A percentile compares a stretch with the other conserved stretches of the same genome.
Conservation (phyloP, 1,284 basidiomycete genomes). For the Pterulicium gracile region DNA sequence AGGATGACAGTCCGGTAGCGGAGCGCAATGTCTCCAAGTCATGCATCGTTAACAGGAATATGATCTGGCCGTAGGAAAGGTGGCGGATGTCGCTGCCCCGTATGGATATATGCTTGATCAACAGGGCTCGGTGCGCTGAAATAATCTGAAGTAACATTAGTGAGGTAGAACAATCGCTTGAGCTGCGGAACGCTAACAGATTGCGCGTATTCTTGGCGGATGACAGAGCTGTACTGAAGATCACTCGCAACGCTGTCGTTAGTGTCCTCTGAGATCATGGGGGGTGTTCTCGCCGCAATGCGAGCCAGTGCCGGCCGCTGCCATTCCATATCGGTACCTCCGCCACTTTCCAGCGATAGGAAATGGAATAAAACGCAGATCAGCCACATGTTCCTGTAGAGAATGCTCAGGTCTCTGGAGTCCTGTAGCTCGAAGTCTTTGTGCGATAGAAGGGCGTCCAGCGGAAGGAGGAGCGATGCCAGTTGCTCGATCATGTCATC, state of each 20-base stretch:
- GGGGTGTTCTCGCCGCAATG: conserved; percentile 85
- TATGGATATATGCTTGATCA: conserved; percentile 61
- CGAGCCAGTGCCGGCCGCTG: conserved; percentile 65
- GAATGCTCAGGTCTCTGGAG: conserved; percentile 56
- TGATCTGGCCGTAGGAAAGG: conserved; percentile 75
- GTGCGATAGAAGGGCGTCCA: conserved; percentile 83
- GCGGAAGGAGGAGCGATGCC: conserved; percentile 79
- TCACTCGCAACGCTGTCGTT: conserved; percentile 84
- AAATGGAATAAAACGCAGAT: conserved; percentile 81
- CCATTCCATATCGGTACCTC: conserved; percentile 62
- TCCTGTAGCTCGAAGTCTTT: conserved; percentile 58
- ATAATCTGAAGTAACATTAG: conserved; percentile 42
- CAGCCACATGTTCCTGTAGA: conserved; percentile 96
- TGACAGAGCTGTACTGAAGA: conserved; percentile 88
- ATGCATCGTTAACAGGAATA: conserved; percentile 82
- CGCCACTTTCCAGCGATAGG: conserved; percentile 35
- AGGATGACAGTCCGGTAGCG: conserved; percentile 70
- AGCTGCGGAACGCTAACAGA: conserved; percentile 23
- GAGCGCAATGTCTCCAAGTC: conserved; percentile 88
- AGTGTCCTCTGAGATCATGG: conserved; percentile 74
- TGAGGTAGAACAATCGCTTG: conserved; percentile 4
- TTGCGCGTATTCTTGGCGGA: conserved; percentile 81
- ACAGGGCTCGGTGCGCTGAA: conserved; percentile 49
- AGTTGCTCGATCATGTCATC: conserved; percentile 81
- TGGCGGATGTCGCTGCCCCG: conserved; percentile 66